Percentiles rank a stretch among this genome's conserved stretches.
These are phyloP conservation scores for Pseudonitzschia multistriata DNA, from an alignment of 108 stramenopile genomes.

Conservation along the genomic window DNA sequence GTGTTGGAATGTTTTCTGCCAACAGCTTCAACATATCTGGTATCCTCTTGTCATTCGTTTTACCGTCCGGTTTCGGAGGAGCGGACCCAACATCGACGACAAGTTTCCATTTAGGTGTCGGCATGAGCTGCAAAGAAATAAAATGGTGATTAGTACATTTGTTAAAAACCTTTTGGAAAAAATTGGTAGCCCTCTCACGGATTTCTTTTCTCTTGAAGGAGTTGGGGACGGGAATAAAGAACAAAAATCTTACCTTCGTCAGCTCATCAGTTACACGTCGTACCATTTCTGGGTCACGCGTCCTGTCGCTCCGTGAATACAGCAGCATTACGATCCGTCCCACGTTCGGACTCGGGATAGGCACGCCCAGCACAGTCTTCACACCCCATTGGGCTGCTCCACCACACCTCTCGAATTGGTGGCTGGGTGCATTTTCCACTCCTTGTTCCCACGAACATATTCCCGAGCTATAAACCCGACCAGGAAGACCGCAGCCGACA, in stretches of 20 bases:
- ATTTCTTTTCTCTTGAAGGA: too few species aligned
- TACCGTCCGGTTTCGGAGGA: conserved; percentile 11
- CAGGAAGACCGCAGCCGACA: conserved; percentile 83
- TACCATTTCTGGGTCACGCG: conserved; percentile 68
- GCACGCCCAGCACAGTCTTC: conserved; percentile 82
- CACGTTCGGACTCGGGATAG: conserved; percentile 81
- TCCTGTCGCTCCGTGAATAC: conserved; percentile 74
- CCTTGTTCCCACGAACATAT: conserved; percentile 76
- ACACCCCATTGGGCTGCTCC: conserved; percentile 85
- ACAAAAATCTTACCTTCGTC: conserved; percentile 61
- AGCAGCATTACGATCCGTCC: conserved; percentile 78
- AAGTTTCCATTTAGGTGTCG: conserved; percentile 85
- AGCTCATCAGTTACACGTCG: conserved; percentile 65
- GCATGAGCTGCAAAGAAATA: conserved; percentile 52
- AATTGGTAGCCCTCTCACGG: too few species aligned
- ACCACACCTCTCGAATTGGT: conserved; percentile 81
- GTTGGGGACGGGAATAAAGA: background rate
- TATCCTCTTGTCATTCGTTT: conserved; percentile 22
- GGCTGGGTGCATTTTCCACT: conserved; percentile 62
- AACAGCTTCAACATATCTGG: conserved; percentile 38
- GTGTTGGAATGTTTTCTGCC: conserved; percentile 56
- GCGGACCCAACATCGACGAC: conserved; percentile 72
- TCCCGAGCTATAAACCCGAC: conserved; percentile 65
- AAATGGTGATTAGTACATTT: background rate
- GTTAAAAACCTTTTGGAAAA: too few species aligned